Percentiles rank a stretch among this genome's conserved stretches.
phyloP scores from a whole-genome alignment of 768 basidiomycete species.

The Rhizopogon vinicolor region DNA sequence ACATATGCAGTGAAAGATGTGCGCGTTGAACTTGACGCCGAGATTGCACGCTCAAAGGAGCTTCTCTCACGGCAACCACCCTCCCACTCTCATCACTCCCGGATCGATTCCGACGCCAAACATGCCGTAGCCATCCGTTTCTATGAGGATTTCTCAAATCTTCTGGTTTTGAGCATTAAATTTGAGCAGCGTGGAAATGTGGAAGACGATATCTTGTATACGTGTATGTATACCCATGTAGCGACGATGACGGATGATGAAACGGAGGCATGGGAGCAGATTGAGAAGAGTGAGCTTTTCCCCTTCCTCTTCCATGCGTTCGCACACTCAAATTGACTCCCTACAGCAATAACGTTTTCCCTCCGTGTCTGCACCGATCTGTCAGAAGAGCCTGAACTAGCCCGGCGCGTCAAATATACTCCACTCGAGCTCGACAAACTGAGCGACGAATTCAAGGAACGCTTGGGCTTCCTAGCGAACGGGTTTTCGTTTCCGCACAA shows the following conservation, averaged over 20 bases:
- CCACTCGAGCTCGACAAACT: slow-evolving; percentile 67
- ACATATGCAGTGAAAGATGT: slow-evolving; percentile 42
- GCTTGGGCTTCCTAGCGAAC: slow-evolving; percentile 55
- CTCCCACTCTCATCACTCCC: slow-evolving; percentile 28
- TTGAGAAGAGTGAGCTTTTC: slow-evolving; percentile 26
- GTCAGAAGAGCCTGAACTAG: slow-evolving; percentile 27
- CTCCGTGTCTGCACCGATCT: slow-evolving; percentile 45
- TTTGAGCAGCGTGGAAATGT: slow-evolving; percentile 34
- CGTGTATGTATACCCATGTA: slow-evolving; percentile 62
- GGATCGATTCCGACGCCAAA: slow-evolving; percentile 47
- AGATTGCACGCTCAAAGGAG: slow-evolving; percentile 51
- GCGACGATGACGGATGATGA: slow-evolving; percentile 25
- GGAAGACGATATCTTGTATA: slow-evolving; percentile 54
- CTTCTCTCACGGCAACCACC: slow-evolving; percentile 38
- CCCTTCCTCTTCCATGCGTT: not conserved
- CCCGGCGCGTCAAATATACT: slow-evolving; percentile 44
- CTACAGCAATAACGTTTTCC: slow-evolving; percentile 56
- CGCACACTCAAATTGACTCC: slow-evolving; percentile 2
- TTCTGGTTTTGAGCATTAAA: slow-evolving; percentile 64
- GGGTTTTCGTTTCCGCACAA: slow-evolving; percentile 65
- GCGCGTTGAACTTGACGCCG: slow-evolving; percentile 52
- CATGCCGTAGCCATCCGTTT: slow-evolving; percentile 58
- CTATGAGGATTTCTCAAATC: slow-evolving; percentile 84
- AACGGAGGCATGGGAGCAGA: slow-evolving; percentile 27
- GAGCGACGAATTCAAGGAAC: slow-evolving; percentile 46